Conservation (phyloP, 306 rosid genomes). For the Abrus precatorius region DNA sequence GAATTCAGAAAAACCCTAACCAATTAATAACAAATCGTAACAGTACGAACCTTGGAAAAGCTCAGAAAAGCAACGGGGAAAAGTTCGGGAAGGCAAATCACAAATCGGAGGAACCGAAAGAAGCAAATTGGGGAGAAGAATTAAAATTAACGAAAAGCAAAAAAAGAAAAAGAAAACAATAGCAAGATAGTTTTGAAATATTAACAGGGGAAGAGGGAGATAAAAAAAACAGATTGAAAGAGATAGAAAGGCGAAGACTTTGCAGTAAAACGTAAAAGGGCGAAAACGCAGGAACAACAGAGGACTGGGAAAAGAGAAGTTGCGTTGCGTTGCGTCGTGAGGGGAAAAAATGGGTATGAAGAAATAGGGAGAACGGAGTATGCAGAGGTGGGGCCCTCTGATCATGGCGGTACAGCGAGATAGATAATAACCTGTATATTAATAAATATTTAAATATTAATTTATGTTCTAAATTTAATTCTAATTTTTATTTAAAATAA, state of each 20-base stretch:
- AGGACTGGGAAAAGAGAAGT: slow-evolving; percentile 17
- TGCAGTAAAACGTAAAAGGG: slow-evolving; percentile 41
- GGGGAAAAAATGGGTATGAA: slow-evolving; percentile 4
- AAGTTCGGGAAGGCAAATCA: slow-evolving; percentile 39
- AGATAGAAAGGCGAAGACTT: slow-evolving; percentile 32
- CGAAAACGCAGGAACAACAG: slow-evolving; percentile 46
- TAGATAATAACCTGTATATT: not conserved
- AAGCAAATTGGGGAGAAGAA: slow-evolving; percentile 54
- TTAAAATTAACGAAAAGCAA: slow-evolving; percentile 35
- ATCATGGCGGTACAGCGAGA: not conserved
- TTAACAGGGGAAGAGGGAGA: slow-evolving; percentile 40
- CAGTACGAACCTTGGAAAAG: slow-evolving; percentile 58
- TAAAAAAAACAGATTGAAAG: slow-evolving; percentile 16
- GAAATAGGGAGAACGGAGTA: not conserved
- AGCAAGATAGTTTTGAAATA: slow-evolving; percentile 50
- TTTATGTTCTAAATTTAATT: no score
- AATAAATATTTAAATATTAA: no score
- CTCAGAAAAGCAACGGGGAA: not conserved
- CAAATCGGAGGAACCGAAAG: slow-evolving; percentile 47
- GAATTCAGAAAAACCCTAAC: slow-evolving; percentile 69
- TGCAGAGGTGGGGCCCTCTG: slow-evolving; percentile 21
- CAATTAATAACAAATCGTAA: slow-evolving; percentile 32
- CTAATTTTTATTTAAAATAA: no score
- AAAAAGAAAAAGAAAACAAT: slow-evolving; percentile 18
- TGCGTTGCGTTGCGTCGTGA: not conserved